phyloP scores from a whole-genome alignment of 768 basidiomycete genomes.

The Boletellus sp. region DNA sequence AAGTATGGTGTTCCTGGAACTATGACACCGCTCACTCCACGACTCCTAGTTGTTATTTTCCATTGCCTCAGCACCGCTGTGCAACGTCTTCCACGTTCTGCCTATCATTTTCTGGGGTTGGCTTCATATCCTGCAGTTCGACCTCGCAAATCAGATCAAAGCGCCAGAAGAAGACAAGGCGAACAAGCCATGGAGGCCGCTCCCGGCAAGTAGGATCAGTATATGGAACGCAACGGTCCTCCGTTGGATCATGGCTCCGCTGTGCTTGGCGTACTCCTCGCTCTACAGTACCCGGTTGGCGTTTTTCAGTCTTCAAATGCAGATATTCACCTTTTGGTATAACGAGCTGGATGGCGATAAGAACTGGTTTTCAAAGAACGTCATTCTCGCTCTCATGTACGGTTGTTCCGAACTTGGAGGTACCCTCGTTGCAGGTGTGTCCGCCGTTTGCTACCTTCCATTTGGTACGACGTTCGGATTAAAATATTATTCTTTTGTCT shows the following conservation, averaged over 20 bases:
- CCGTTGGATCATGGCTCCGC: constrained; percentile 33
- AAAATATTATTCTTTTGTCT: background rate
- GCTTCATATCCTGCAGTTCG: constrained; percentile 42
- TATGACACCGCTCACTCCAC: background rate
- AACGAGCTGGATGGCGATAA: constrained; percentile 37
- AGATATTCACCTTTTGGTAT: constrained; percentile 34
- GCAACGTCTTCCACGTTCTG: constrained; percentile 9
- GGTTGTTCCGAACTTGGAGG: constrained; percentile 37
- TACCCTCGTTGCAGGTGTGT: constrained; percentile 36
- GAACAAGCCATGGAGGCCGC: constrained; percentile 44
- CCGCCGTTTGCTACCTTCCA: background rate
- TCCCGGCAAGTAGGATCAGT: constrained; percentile 42
- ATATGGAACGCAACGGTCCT: constrained; percentile 31
- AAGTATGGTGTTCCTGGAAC: constrained; percentile 6
- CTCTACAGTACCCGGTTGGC: constrained; percentile 32
- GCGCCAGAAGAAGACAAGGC: constrained; percentile 39
- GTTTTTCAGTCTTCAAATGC: constrained; percentile 32
- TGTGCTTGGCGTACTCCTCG: constrained; percentile 35
- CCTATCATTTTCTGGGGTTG: constrained; percentile 41
- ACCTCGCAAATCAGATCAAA: constrained; percentile 42
- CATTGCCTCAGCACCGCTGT: constrained; percentile 30
- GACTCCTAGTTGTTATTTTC: constrained; percentile 31
- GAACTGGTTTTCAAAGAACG: constrained; percentile 38
- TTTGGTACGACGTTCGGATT: background rate
- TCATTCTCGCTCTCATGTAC: constrained; percentile 37